phyloP scores from a whole-genome alignment of 306 rosid genomes.

The Lathyrus oleraceus region DNA sequence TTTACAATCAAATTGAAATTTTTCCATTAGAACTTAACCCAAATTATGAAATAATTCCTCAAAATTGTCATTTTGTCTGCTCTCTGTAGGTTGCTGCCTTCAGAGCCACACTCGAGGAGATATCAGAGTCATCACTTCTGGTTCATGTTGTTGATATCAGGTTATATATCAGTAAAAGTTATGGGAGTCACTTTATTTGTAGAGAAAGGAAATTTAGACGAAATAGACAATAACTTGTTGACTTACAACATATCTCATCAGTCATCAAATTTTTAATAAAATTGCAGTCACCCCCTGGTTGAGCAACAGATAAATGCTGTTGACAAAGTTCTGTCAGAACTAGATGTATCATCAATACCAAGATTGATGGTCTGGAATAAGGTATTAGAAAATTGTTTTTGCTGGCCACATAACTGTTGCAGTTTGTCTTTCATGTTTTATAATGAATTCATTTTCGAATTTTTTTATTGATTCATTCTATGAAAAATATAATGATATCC shows the following conservation, averaged over 20 bases:
- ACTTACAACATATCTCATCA: conserved; percentile 30
- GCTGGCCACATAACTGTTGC: not conserved
- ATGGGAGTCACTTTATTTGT: conserved; percentile 26
- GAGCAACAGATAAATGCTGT: conserved; percentile 96
- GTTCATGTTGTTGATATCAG: conserved; percentile 95
- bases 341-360: conserved; percentile 80
- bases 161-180: conserved; percentile 43
- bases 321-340: conserved; percentile 86
- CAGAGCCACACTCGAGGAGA: conserved; percentile 97
- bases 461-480: not conserved
- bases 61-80: conserved; percentile 10
- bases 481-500: not conserved
- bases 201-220: not conserved
- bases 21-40: conserved; percentile 4
- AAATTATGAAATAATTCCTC: conserved; percentile 19
- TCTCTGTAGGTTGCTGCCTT: conserved; percentile 89
- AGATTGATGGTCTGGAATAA: conserved; percentile 96
- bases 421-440: not conserved
- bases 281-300: conserved; percentile 85
- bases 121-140: conserved; percentile 81
- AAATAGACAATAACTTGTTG: conserved; percentile 21
- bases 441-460: not conserved
- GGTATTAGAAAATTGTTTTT: conserved; percentile 42
- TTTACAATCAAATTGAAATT: conserved; percentile 18
- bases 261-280: too few relatives aligned